Percentiles rank a stretch among this genome's conserved stretches.
These are phyloP conservation scores for Giardia muris DNA, from an alignment of 208 protist genomes.

Conservation along the genomic window DNA sequence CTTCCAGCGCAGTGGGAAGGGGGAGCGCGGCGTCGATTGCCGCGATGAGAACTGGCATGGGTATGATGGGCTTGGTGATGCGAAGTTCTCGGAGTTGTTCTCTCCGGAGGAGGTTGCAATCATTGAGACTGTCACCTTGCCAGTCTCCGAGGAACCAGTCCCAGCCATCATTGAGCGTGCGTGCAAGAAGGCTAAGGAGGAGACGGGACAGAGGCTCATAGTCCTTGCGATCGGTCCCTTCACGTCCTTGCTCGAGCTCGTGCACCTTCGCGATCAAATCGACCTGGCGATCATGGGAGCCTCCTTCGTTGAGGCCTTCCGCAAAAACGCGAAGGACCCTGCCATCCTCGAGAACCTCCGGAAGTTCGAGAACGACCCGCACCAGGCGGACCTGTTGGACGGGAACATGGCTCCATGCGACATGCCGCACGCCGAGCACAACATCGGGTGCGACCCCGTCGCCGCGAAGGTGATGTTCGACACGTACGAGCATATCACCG, in stretches of 20 bases:
- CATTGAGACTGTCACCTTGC: background rate
- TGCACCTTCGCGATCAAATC: background rate
- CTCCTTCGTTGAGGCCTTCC: background rate
- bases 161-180: background rate
- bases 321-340: background rate
- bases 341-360: background rate
- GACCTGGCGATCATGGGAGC: background rate
- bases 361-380: background rate
- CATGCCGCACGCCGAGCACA: background rate
- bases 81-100: background rate
- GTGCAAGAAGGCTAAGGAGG: background rate
- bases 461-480: background rate
- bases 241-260: background rate
- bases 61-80: background rate
- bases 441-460: background rate
- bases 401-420: background rate
- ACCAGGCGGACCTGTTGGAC: background rate
- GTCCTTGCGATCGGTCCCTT: background rate
- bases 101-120: background rate
- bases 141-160: background rate
- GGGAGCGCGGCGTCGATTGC: background rate
- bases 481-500: background rate
- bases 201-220: background rate
- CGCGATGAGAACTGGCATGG: background rate
- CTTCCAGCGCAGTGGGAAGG: background rate